Conservation (phyloP, 73 alveolate genomes). For the Loxodes magnus region DNA sequence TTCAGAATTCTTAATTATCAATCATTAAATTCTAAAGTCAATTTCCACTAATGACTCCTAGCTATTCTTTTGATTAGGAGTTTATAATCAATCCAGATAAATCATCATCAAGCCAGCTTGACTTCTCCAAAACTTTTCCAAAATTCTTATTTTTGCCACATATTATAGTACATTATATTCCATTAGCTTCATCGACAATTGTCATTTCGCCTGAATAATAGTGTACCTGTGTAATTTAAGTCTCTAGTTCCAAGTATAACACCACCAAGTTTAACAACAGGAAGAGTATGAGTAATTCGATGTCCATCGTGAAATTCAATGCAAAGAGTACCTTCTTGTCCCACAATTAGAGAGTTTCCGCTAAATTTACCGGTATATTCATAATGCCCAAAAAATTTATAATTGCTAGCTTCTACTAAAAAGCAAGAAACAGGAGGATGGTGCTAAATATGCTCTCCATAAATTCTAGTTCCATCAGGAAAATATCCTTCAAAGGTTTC, state of each 20-base stretch:
- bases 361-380: slow-evolving; percentile 61
- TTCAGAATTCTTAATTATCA: neutral
- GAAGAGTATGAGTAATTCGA: slow-evolving; percentile 36
- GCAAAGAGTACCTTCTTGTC: slow-evolving; percentile 61
- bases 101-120: neutral
- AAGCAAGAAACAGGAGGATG: slow-evolving; percentile 85
- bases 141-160: neutral
- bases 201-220: slow-evolving; percentile 9
- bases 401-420: slow-evolving; percentile 38
- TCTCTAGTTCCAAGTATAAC: slow-evolving; percentile 52
- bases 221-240: too few species aligned
- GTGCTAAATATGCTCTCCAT: slow-evolving; percentile 89
- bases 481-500: slow-evolving; percentile 90
- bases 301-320: slow-evolving; percentile 73
- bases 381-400: slow-evolving; percentile 47
- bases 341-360: slow-evolving; percentile 46
- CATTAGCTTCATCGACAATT: slow-evolving; percentile 1
- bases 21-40: neutral
- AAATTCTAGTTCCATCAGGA: slow-evolving; percentile 82
- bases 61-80: neutral
- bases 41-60: neutral
- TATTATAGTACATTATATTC: neutral
- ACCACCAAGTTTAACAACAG: slow-evolving; percentile 60
- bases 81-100: neutral
- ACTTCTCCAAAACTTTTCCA: neutral